Evolutionary conservation across 495 filamentous ascomycete species (phyloP).

Genomic region (Glonium stellatum): DNA sequence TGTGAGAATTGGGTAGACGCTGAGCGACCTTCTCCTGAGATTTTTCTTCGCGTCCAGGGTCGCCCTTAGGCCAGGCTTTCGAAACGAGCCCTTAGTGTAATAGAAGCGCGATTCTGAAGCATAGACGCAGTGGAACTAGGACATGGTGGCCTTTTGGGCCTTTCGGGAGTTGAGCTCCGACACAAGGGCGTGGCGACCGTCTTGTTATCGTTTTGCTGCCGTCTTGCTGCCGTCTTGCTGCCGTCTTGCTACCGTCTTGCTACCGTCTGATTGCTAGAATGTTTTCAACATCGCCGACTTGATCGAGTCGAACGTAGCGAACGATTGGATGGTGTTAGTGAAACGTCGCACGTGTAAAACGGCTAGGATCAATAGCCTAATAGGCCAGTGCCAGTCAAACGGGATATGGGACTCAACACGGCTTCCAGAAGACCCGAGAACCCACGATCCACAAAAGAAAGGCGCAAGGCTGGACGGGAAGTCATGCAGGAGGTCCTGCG

Average conservation of each 20-base stretch:
- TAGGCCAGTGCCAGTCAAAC: not conserved
- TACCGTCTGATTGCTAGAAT: not conserved
- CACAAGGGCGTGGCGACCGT: not conserved
- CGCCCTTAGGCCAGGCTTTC: too few species aligned
- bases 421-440: not conserved
- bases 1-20: too few species aligned
- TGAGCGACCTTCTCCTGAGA: too few species aligned
- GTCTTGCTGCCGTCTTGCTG: not conserved
- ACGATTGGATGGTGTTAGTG: not conserved
- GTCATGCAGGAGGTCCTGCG: not conserved
- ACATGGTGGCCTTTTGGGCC: not conserved
- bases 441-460: not conserved
- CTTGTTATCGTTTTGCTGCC: not conserved
- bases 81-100: not conserved
- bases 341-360: conserved; percentile 5
- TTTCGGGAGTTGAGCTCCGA: not conserved
- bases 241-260: not conserved
- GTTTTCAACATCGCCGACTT: not conserved
- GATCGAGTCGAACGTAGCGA: not conserved
- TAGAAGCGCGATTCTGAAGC: not conserved
- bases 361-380: not conserved
- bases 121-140: not conserved
- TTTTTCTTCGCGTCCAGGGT: too few species aligned
- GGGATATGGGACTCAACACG: not conserved
- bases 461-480: not conserved